Conservation (phyloP, 2,329 filamentous ascomycete species). For the Alternaria postmessia region DNA sequence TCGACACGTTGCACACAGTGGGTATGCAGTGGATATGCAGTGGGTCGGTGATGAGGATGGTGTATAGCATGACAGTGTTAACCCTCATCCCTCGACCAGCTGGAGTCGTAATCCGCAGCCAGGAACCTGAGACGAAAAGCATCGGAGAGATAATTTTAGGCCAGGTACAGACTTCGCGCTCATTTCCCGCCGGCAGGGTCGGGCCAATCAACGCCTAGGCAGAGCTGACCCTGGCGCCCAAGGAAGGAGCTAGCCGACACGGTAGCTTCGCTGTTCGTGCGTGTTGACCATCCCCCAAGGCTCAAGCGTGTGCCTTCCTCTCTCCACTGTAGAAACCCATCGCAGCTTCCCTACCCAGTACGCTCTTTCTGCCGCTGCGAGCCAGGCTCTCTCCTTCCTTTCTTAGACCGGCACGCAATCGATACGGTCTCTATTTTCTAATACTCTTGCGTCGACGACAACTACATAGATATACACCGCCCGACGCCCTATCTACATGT, state of each 20-base stretch:
- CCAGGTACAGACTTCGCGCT: slow-evolving; percentile 21
- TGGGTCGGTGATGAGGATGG: neutral
- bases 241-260: slow-evolving; percentile 11
- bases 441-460: slow-evolving; percentile 15
- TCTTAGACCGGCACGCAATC: slow-evolving; percentile 34
- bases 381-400: slow-evolving; percentile 34
- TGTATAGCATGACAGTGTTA: neutral
- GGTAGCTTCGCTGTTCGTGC: slow-evolving; percentile 12
- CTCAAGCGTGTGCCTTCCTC: slow-evolving; percentile 34
- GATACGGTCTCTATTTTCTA: slow-evolving; percentile 23
- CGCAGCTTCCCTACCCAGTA: slow-evolving; percentile 48
- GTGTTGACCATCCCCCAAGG: slow-evolving; percentile 30
- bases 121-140: slow-evolving; percentile 12
- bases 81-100: neutral
- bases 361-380: slow-evolving; percentile 47
- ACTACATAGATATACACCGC: slow-evolving; percentile 26
- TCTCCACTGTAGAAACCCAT: slow-evolving; percentile 32
- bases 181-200: slow-evolving; percentile 36
- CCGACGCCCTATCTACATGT: slow-evolving; percentile 20
- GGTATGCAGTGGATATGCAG: neutral
- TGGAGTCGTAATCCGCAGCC: neutral
- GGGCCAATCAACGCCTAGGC: slow-evolving; percentile 33
- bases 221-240: slow-evolving; percentile 27
- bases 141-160: slow-evolving; percentile 41
- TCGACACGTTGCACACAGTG: slow-evolving; percentile 1